A percentile compares a stretch with the other conserved stretches of the same genome.
Evolutionary conservation across 495 filamentous ascomycete genomes (phyloP).

Genomic region (Tuber indicum): DNA sequence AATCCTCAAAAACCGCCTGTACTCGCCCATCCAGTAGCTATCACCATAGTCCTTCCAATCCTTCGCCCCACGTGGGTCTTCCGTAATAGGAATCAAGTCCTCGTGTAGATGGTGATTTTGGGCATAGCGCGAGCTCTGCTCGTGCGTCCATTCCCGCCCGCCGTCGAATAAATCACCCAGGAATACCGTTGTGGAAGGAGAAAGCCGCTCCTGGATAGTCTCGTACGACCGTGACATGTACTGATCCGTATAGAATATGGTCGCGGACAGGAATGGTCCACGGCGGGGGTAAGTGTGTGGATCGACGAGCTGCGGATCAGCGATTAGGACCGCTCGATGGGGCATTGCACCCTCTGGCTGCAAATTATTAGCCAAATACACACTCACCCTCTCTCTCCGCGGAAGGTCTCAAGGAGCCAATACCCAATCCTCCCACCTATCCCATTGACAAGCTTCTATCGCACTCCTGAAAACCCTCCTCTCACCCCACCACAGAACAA

Average conservation of each 20-base stretch:
- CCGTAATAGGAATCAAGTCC: conserved; percentile 52
- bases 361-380: conserved; percentile 15
- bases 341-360: conserved; percentile 71
- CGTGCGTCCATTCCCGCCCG: conserved; percentile 80
- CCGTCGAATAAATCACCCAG: conserved; percentile 95
- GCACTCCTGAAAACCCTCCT: conserved; percentile 62
- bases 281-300: conserved; percentile 93
- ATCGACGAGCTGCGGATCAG: conserved; percentile 96
- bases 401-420: conserved; percentile 12
- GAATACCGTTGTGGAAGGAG: conserved; percentile 79
- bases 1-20: conserved; percentile 67
- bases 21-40: conserved; percentile 76
- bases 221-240: conserved; percentile 77
- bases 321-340: conserved; percentile 79
- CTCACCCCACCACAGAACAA: conserved; percentile 82
- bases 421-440: conserved; percentile 89
- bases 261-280: conserved; percentile 79
- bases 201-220: conserved; percentile 59
- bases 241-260: conserved; percentile 75
- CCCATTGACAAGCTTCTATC: conserved; percentile 71
- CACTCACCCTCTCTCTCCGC: not conserved
- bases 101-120: conserved; percentile 45
- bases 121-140: conserved; percentile 30
- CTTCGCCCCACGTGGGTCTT: conserved; percentile 41
- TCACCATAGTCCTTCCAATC: conserved; percentile 70